Evolutionary conservation across 805 yeast species (phyloP), one percentile per base, ranked within the genome.

Genomic region (Lipomyces sp.): DNA sequence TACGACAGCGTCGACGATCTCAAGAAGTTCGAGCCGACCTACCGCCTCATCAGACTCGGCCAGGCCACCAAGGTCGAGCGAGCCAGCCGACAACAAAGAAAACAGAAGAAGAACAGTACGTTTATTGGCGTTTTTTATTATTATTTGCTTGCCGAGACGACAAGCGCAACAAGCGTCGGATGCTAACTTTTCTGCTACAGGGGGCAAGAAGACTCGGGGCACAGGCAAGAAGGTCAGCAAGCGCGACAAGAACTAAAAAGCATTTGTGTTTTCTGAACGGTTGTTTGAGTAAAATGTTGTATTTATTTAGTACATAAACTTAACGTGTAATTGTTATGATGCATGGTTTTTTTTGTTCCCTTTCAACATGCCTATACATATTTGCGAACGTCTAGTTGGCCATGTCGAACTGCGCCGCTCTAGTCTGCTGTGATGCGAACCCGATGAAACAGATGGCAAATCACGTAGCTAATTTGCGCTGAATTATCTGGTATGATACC

Each of bases 71-170:
- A 87, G 84, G 90, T 84, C 71, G 97, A 91, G 78, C 89, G 88
- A 82, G 81, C 96, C 69, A 88, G 97, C 70, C 90, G 98, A 89
- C 96, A 90, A 82, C 98, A 93, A 83, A 88, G 98, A 84, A 93
- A 93, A 80, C 98, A 91, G 61, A 88, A 86, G 89, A 91, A 93
- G 90, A 93, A 93, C 95, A 89, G 97, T 53, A 51, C 11, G 59
- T 55, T 2, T 4, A 2, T 13, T n/a, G 2, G 21, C 10, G 5
- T 4, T 4, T 10, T 19, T 35, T 23, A 45, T 16, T 14, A 23
- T 35, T 35, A 21, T 23, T 11, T 13, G 13, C 16, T 16, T 23
- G 23, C 2, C 7, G 16, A 83, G 16, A 8, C 31, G 11, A 11
- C 31, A 28, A 22, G 35, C 13, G 10, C 22, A 13, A 13, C 31